Conservation (phyloP, 1,139 yeast genomes). For the Protomyces inouyei region DNA sequence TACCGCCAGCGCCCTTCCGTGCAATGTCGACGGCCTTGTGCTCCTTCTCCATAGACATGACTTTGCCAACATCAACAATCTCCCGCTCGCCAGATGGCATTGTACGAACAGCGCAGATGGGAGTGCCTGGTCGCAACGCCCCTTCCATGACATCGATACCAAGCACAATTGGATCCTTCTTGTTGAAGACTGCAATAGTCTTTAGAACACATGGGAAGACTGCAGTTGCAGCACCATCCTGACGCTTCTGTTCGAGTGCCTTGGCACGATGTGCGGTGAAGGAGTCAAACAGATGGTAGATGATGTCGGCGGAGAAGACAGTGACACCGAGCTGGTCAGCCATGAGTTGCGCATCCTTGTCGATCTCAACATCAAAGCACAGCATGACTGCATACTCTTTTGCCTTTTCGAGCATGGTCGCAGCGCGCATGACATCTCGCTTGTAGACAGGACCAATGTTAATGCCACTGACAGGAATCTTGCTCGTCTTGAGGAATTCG, state of each 20-base stretch:
- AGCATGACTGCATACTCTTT: conserved; percentile 94
- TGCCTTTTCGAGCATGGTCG: conserved; percentile 94
- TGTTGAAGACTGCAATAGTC: conserved; percentile 93
- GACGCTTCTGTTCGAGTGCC: conserved; percentile 82
- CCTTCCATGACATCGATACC: conserved; percentile 98
- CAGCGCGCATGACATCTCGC: conserved; percentile 96
- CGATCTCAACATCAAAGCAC: conserved; percentile 95
- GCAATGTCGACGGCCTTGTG: conserved; percentile 76
- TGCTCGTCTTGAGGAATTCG: conserved; percentile 96
- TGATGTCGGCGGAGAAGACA: conserved; percentile 91
- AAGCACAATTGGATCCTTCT: conserved; percentile 97
- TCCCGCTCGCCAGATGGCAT: conserved; percentile 79
- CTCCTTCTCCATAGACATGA: conserved; percentile 66
- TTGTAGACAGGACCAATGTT: conserved; percentile 97
- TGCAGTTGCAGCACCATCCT: conserved; percentile 82
- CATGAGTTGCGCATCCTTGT: conserved; percentile 96
- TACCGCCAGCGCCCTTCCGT: conserved; percentile 90
- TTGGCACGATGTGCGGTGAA: conserved; percentile 88
- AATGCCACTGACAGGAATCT: conserved; percentile 80
- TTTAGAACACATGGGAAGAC: conserved; percentile 92
- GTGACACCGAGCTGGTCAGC: conserved; percentile 89
- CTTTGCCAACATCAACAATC: conserved; percentile 45
- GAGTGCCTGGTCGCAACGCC: conserved; percentile 82
- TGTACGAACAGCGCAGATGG: conserved; percentile 85
- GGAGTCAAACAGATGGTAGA: conserved; percentile 91